Evolutionary conservation across 2,329 filamentous ascomycete genomes (phyloP).

Genomic region (Capronia epimyces): DNA sequence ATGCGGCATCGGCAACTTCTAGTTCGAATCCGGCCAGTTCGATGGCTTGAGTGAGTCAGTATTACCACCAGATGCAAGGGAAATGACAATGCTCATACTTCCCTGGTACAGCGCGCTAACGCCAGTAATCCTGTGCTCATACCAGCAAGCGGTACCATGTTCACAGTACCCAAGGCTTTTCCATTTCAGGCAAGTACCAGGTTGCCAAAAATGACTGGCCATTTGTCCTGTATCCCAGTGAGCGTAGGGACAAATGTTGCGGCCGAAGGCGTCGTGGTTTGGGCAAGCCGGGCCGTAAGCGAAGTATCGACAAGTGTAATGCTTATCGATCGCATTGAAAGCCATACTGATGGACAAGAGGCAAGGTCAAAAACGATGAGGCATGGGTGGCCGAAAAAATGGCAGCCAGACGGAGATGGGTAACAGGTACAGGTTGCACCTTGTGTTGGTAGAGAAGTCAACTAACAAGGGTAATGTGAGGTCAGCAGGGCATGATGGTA

Average conservation of each 20-base stretch:
- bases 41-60: slow-evolving; percentile 17
- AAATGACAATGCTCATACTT: slow-evolving; percentile 8
- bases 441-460: not conserved
- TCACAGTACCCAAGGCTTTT: slow-evolving; percentile 13
- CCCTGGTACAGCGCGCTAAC: slow-evolving; percentile 26
- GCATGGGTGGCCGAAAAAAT: not conserved
- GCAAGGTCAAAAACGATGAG: not conserved
- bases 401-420: not conserved
- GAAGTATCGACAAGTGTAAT: slow-evolving; percentile 27
- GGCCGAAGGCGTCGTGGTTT: slow-evolving; percentile 16
- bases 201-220: slow-evolving; percentile 20
- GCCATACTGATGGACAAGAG: not conserved
- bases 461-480: not conserved
- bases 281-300: slow-evolving; percentile 25
- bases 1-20: slow-evolving; percentile 23
- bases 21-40: slow-evolving; percentile 22
- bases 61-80: not conserved
- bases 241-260: slow-evolving; percentile 17
- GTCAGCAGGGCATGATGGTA: not conserved
- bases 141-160: slow-evolving; percentile 20
- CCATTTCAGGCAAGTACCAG: slow-evolving; percentile 26
- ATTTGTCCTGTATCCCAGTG: slow-evolving; percentile 26
- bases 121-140: slow-evolving; percentile 26
- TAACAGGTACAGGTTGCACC: not conserved
- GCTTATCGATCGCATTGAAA: slow-evolving; percentile 1